Evolutionary conservation across 306 rosid genomes (phyloP), one percentile per base, ranked within the genome.

Genomic region (Oxytropis ochrocephala): DNA sequence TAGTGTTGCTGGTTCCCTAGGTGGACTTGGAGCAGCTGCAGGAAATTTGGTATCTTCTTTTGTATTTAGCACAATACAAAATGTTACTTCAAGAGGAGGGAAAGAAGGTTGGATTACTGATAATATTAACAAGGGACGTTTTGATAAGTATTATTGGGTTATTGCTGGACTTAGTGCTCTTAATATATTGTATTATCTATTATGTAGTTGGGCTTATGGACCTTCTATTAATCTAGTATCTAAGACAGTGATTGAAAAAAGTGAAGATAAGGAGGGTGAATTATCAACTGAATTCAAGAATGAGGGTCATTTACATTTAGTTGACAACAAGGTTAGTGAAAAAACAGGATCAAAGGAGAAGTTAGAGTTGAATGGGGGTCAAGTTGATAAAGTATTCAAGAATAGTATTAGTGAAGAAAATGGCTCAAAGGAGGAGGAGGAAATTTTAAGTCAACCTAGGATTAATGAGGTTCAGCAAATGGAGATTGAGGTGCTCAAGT

Each of bases 141-240:
- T 68, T 55, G 91, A 90, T 47, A 78, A 75, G 36, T 88, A 82
- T 63, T 87, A 75, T 27, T 82, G 90, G 87, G 29, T 87, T 64
- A 73, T 87, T 44, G 83, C 80, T 9, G 46, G 69, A 27, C 7
- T 84, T 13, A 79, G 81, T 66, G 80, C 70, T 39, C 65, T 83
- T 33, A 85, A 87, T 74, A 0, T 89, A 9, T 1, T 85, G 8
- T 85, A 81, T 64, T 87, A 43, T 58, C 49, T 85, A 8, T 1
- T 76, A 4, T 85, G 91, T 68, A 79, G 84, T 62, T 89, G 96
- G 96, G 81, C 87, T 21, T 89, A 85, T 70, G 92, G 92, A 14
- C 87, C 96, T 24, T 49, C 81, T 8, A 75, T 71, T 57, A 81
- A 63, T 74, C 58, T 62, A 69, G 3, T 63, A 38, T 29, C 75